phyloP scores from a whole-genome alignment of 2,329 filamentous ascomycete species.

The Colletotrichum lentis region DNA sequence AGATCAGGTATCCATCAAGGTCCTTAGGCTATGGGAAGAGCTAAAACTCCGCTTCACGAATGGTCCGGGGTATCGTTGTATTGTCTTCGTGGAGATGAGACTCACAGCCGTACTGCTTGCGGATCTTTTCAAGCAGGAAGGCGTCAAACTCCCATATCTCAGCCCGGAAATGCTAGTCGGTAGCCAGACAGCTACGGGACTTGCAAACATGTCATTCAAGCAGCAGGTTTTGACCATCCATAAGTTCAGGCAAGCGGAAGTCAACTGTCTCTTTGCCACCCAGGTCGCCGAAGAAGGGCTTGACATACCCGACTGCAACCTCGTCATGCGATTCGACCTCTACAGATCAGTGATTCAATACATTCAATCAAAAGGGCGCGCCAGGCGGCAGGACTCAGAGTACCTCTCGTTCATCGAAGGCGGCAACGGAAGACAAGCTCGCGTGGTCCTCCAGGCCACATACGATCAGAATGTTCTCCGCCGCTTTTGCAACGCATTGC shows the following conservation, averaged over 20 bases:
- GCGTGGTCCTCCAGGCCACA: conserved; percentile 66
- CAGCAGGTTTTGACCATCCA: conserved; percentile 78
- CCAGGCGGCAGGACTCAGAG: conserved; percentile 77
- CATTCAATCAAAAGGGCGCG: conserved; percentile 89
- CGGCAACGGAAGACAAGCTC: conserved; percentile 68
- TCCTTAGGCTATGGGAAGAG: conserved; percentile 67
- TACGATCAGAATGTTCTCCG: conserved; percentile 71
- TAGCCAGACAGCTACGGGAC: conserved; percentile 3
- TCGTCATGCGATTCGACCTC: conserved; percentile 81
- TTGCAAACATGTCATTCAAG: conserved; percentile 65
- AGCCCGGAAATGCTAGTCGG: conserved; percentile 65
- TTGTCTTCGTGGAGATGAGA: conserved; percentile 85
- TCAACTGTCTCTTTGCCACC: conserved; percentile 73
- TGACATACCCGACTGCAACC: conserved; percentile 73
- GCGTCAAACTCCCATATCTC: conserved; percentile 66
- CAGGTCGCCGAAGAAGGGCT: conserved; percentile 74
- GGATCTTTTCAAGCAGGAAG: conserved; percentile 68
- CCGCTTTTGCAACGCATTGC: conserved; percentile 78
- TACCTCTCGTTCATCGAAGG: conserved; percentile 86
- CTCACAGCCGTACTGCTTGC: conserved; percentile 78
- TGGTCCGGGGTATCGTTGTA: conserved; percentile 71
- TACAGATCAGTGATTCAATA: conserved; percentile 93
- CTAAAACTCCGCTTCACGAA: conserved; percentile 70
- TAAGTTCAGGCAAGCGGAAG: conserved; percentile 65
- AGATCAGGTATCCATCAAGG: conserved; percentile 74